Conservation (phyloP, 2,329 filamentous ascomycete species). For the Chaetomiaceae sp. region DNA sequence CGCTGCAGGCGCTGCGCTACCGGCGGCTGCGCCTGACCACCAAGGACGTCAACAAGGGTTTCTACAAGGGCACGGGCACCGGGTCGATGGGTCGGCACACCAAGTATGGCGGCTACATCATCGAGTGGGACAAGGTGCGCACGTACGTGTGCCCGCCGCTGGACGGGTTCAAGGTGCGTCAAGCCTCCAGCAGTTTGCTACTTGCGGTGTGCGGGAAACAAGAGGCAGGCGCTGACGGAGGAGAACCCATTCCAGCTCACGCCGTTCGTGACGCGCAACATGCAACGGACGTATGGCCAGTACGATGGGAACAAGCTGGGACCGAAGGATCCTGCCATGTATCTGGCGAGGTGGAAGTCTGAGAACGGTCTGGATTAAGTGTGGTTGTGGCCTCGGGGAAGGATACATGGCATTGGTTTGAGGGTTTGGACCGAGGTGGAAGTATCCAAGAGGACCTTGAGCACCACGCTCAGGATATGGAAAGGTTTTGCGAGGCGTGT, state of each 20-base stretch:
- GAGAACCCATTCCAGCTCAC: constrained; percentile 61
- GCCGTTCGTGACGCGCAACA: constrained; percentile 64
- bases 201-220: neutral
- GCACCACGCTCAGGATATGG: no score
- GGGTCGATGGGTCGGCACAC: constrained; percentile 83
- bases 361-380: constrained; percentile 58
- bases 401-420: no score
- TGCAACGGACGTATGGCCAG: constrained; percentile 47
- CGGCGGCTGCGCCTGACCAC: constrained; percentile 78
- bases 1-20: constrained; percentile 57
- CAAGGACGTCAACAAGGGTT: constrained; percentile 88
- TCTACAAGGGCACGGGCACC: constrained; percentile 92
- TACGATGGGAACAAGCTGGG: constrained; percentile 45
- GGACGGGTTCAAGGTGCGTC: constrained; percentile 62
- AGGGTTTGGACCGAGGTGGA: no score
- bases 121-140: constrained; percentile 83
- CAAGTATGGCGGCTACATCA: constrained; percentile 72
- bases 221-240: constrained; percentile 3
- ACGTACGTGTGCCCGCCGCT: constrained; percentile 79
- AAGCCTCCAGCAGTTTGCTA: neutral
- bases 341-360: constrained; percentile 60
- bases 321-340: constrained; percentile 54
- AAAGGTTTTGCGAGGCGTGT: neutral
- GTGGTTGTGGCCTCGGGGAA: neutral
- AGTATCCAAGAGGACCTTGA: no score